Percentiles rank a stretch among this genome's conserved stretches.
These are phyloP conservation scores for Elsinoe ampelina DNA, from an alignment of 2,329 filamentous ascomycete species.

Conservation along the genomic window DNA sequence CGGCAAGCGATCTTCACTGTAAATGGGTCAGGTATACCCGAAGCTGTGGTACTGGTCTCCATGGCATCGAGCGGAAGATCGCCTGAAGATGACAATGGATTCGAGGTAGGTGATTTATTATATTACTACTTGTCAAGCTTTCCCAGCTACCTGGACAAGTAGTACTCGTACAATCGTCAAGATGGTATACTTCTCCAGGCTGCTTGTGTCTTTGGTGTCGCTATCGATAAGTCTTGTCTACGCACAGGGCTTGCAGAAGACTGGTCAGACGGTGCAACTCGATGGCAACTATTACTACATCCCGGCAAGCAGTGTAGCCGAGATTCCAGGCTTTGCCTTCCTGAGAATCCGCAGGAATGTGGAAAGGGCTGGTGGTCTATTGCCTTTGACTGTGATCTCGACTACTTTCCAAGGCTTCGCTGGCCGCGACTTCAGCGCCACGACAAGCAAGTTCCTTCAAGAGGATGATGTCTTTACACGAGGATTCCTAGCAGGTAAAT, in stretches of 20 bases:
- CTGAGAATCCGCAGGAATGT: conserved; percentile 16
- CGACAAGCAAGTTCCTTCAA: conserved; percentile 25
- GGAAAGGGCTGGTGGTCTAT: conserved; percentile 22
- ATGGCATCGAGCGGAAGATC: neutral
- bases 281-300: conserved; percentile 34
- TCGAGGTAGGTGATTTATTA: neutral
- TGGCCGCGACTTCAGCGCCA: conserved; percentile 19
- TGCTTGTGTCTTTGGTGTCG: neutral
- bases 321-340: conserved; percentile 20
- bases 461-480: conserved; percentile 35
- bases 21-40: neutral
- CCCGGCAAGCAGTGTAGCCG: conserved; percentile 29
- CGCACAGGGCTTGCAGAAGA: conserved; percentile 16
- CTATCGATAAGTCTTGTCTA: neutral
- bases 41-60: neutral
- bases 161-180: neutral
- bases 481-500: conserved; percentile 30
- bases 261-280: conserved; percentile 33
- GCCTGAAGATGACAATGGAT: neutral
- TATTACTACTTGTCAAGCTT: neutral
- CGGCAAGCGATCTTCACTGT: neutral
- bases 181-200: neutral
- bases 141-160: neutral
- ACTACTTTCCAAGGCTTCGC: conserved; percentile 21
- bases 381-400: conserved; percentile 33